Evolutionary conservation across 345 rosid genomes (phyloP), one percentile per base, ranked within the genome.

Genomic region (Eutrema yunnanense): DNA sequence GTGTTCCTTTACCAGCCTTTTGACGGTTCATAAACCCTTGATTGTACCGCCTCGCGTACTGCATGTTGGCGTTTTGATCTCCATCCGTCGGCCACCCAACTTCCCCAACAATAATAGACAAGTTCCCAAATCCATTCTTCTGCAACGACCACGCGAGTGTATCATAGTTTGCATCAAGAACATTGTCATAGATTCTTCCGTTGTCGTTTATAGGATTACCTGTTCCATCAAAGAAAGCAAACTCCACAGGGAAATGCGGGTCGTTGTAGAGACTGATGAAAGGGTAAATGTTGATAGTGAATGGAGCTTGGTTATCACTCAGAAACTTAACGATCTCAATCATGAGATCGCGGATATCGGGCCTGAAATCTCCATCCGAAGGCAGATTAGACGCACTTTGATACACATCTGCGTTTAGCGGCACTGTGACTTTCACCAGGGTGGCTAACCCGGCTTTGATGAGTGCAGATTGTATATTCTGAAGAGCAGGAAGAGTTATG

Each of bases 41-140:
- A 46, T 87, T 83, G 67, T 87, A 87, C 67, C 79, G 78, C 67
- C 81, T 85, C 1, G 90, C 86, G 26, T 75, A 70, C 41, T 71
- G 65, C 34, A 71, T 2, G 67, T 85, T 87, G 3, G 96, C 96
- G 6, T 70, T 82, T 27, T 55, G 79, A 60, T 89, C 88, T 10
- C 95, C 89, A 13, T 88, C 91, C 5, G 87, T 88, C 0, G 91
- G 95, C 91, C 95, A 86, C 8, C 95, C 96, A 14, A 89, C 75
- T 73, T 89, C 96, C 16, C 96, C 92, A 33, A 87, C 74, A 1
- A 87, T 76, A 27, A 89, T 83, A 16, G 83, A 41, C 81, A 85
- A 9, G 62, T 84, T 79, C 8, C 84, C 81, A 30, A 65, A 87
- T 50, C 96, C 90, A 58, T 84, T 83, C 75, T 83, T 87, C 80